Evolutionary conservation across 257 asterid genomes (phyloP).

Genomic region (Solanum lycopersicoides): DNA sequence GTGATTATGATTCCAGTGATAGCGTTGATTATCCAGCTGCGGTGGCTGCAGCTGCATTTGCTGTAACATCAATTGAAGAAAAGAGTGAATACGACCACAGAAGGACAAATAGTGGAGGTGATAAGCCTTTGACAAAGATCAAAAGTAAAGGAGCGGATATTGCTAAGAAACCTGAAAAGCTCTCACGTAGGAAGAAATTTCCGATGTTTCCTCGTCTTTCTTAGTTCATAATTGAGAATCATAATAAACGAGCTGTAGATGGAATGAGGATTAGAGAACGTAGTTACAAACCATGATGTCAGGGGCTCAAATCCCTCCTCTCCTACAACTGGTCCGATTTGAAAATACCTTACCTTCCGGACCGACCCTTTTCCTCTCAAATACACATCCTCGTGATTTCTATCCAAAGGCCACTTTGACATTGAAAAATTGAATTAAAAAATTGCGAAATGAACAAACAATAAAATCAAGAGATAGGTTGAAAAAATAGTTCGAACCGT

Average conservation of each 20-base stretch:
- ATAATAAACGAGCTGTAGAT: neutral
- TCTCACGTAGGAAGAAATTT: conserved; percentile 33
- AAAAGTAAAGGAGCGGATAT: conserved; percentile 28
- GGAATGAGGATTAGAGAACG: neutral
- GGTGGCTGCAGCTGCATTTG: conserved; percentile 86
- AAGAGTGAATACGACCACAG: conserved; percentile 12
- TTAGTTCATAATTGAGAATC: neutral
- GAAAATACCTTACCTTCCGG: neutral
- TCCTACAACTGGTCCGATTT: neutral
- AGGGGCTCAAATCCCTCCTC: neutral
- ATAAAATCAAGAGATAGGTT: neutral
- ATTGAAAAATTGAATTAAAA: neutral
- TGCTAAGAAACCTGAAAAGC: conserved; percentile 13
- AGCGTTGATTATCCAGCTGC: conserved; percentile 53
- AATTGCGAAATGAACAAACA: neutral
- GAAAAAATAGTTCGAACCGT: neutral
- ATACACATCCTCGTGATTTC: neutral
- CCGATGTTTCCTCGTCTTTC: neutral
- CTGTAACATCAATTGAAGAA: conserved; percentile 60
- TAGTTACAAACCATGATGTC: neutral
- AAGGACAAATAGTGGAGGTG: conserved; percentile 10
- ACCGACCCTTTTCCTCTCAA: neutral
- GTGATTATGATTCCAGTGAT: conserved; percentile 25
- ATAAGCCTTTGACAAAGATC: conserved; percentile 18
- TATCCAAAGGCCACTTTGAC: neutral